These are phyloP conservation scores for Chlorella sp. DNA, from an alignment of 139 green algal genomes.

Conservation along the genomic window DNA sequence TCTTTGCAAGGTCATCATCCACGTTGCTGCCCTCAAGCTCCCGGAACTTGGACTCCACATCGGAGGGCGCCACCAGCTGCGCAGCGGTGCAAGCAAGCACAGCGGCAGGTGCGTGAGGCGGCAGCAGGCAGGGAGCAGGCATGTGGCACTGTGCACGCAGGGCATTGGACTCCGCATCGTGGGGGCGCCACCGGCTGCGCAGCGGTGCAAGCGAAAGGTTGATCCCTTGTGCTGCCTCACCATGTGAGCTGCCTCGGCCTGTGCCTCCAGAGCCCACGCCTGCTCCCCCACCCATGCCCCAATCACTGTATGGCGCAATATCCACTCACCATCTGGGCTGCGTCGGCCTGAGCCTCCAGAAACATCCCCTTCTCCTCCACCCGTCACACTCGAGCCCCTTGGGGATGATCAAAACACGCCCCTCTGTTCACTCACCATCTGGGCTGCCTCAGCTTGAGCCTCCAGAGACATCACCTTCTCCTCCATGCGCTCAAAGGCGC, in stretches of 20 bases:
- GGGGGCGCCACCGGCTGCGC: no score
- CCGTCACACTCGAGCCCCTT: background rate
- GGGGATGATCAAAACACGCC: background rate
- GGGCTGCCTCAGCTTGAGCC: conserved; percentile 88
- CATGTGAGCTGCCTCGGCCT: conserved; percentile 14
- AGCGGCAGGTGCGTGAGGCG: background rate
- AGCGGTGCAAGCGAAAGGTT: background rate
- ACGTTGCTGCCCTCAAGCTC: conserved; percentile 86
- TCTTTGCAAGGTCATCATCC: conserved; percentile 86
- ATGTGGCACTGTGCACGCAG: background rate
- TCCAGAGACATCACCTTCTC: conserved; percentile 98
- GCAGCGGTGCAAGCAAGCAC: background rate
- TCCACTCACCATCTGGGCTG: conserved; percentile 41
- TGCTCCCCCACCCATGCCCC: background rate
- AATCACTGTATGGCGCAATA: background rate
- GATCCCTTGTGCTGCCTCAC: conserved; percentile 22
- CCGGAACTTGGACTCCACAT: conserved; percentile 84
- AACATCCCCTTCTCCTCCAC: background rate
- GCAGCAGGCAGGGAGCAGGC: no score
- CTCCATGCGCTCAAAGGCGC: conserved; percentile 98
- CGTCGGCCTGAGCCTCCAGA: background rate
- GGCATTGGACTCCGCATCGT: background rate
- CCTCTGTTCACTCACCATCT: conserved; percentile 43
- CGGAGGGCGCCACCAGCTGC: conserved; percentile 72
- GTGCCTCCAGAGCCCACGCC: background rate